Percentiles rank a stretch among this genome's conserved stretches.
These are phyloP conservation scores for Lactarius hengduanensis DNA, from an alignment of 768 basidiomycete genomes.

Conservation along the genomic window DNA sequence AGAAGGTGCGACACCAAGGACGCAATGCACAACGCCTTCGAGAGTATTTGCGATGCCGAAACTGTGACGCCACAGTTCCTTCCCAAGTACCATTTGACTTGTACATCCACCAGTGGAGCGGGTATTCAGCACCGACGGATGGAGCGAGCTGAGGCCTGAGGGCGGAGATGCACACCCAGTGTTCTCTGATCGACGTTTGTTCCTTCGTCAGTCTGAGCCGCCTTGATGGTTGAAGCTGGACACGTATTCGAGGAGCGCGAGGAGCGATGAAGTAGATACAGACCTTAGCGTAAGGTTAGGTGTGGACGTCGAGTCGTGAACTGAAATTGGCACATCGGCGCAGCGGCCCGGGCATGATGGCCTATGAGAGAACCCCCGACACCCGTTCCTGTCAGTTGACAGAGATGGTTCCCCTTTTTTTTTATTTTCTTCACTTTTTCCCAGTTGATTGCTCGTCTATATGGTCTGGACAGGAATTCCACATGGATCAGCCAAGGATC, in stretches of 20 bases:
- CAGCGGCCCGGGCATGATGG: no score
- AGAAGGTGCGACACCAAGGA: not conserved
- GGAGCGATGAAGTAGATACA: not conserved
- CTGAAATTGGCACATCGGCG: no score
- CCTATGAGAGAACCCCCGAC: not conserved
- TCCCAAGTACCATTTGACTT: not conserved
- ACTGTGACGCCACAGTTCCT: not conserved
- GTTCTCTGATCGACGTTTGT: not conserved
- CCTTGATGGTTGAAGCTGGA: not conserved
- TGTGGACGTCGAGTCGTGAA: not conserved
- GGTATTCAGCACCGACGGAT: not conserved
- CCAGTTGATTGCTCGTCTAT: not conserved
- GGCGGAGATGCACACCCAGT: not conserved
- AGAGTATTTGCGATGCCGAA: not conserved
- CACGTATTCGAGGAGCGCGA: not conserved
- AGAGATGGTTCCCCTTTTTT: not conserved
- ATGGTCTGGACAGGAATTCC: no score
- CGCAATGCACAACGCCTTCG: not conserved
- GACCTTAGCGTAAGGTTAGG: conserved; percentile 20
- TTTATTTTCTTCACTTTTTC: not conserved
- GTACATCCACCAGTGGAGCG: not conserved
- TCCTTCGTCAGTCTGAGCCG: not conserved
- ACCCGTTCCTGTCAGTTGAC: not conserved
- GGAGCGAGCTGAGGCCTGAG: not conserved
- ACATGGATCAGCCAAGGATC: not conserved